These are phyloP conservation scores for Tricholoma furcatifolium DNA, from an alignment of 768 basidiomycete species.

Conservation along the genomic window DNA sequence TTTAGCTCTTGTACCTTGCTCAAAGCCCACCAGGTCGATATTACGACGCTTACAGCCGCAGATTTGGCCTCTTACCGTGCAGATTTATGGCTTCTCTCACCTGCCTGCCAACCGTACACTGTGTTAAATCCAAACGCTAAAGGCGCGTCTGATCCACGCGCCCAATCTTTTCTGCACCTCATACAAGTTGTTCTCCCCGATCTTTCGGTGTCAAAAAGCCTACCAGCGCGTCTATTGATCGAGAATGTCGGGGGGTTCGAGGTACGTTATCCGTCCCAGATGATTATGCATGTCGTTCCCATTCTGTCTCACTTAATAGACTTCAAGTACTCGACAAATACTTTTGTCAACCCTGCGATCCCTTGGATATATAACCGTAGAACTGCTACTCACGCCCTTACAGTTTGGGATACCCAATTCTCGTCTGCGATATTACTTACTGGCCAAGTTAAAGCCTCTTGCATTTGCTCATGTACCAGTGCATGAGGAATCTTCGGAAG, in stretches of 20 bases:
- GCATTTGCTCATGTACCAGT: slow-evolving; percentile 29
- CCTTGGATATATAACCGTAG: slow-evolving; percentile 56
- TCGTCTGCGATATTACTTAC: slow-evolving; percentile 74
- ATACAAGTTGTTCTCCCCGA: slow-evolving; percentile 62
- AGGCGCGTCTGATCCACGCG: slow-evolving; percentile 71
- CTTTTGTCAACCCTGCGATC: slow-evolving; percentile 51
- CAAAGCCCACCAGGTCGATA: slow-evolving; percentile 48
- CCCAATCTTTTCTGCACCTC: slow-evolving; percentile 73
- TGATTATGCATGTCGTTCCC: slow-evolving; percentile 1
- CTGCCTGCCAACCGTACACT: slow-evolving; percentile 84
- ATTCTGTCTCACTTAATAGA: slow-evolving; percentile 36
- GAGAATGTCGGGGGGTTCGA: slow-evolving; percentile 87
- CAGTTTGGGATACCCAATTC: slow-evolving; percentile 85
- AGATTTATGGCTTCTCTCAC: slow-evolving; percentile 75
- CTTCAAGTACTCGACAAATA: slow-evolving; percentile 58
- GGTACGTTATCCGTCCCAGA: slow-evolving; percentile 38
- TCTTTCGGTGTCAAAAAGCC: slow-evolving; percentile 38
- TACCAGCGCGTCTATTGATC: slow-evolving; percentile 62
- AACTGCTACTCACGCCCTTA: slow-evolving; percentile 70
- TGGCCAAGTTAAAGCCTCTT: slow-evolving; percentile 54
- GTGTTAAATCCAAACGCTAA: slow-evolving; percentile 72
- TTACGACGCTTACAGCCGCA: slow-evolving; percentile 50
- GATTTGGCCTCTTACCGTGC: slow-evolving; percentile 48
- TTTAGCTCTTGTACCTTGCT: slow-evolving; percentile 4
- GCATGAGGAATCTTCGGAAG: slow-evolving; percentile 9